Evolutionary conservation across 169 alveolate species (phyloP), one percentile per base, ranked within the genome.

Genomic region (Cryptosporidium bovis): DNA sequence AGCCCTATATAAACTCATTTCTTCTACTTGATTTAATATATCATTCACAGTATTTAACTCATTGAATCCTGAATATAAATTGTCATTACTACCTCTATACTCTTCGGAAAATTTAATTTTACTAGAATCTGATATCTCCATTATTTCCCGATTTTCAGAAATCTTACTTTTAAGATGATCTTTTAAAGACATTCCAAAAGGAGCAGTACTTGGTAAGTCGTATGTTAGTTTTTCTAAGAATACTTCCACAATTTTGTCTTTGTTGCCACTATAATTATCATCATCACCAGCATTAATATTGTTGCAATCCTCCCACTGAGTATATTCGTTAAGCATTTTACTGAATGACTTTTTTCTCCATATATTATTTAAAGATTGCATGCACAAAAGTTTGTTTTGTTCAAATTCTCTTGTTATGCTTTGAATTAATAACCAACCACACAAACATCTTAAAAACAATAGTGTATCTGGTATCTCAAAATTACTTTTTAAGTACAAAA

Each of bases 341-440:
- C 82, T 87, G 56, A 94, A 93, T 48, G 94, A 82, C 82, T 91
- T 91, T 83, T 93, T 94, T 62, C 95, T 91, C 65, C 93, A 90
- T 40, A 92, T 91, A 65, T 94, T 94, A 56, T 92, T 93, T 82
- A 93, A 82, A 34, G 94, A 91, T 65, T 94, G 96, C 29, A 90
- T 94, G 40, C 93, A 83, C 55, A 94, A 66, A 31, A 94, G 67
- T 58, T 92, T 90, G 58, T 92, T 84, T 62, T 92, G 92, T 83
- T 90, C 94, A 67, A 93, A 87, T 46, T 94, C 95, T 40, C 77
- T 93, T 34, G 82, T 83, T 24, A 94, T 91, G 20, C 94, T 94
- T 58, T 92, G 93, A 51, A 93, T 89, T 24, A 93, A 65, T 62
- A 94, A 71, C 93, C 94, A 94, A 8, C 84, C 84, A 58, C 91